Conservation (phyloP, 495 filamentous ascomycete species). For the Neurospora sp. region DNA sequence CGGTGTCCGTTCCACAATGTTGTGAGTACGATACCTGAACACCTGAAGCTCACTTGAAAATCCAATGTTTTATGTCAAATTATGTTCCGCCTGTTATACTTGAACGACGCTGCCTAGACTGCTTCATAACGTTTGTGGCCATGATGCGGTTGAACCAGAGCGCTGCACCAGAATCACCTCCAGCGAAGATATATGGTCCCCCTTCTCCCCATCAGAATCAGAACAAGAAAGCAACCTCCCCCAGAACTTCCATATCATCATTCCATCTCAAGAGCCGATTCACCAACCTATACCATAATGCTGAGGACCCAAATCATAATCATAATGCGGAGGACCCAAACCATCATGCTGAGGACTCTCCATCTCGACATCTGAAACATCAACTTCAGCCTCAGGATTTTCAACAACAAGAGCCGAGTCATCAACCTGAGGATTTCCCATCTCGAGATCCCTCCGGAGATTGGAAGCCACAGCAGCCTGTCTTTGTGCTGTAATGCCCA, state of each 20-base stretch:
- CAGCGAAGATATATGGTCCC: too few species aligned
- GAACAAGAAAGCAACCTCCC: neutral
- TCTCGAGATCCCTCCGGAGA: too few species aligned
- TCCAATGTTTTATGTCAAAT: neutral
- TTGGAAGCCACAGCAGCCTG: neutral
- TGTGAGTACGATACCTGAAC: too few species aligned
- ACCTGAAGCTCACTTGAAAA: neutral
- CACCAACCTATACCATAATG: neutral
- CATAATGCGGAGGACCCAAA: too few species aligned
- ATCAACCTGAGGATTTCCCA: neutral
- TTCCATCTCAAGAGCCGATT: neutral
- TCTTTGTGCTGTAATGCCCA: neutral
- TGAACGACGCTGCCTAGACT: too few species aligned
- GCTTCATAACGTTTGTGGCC: too few species aligned
- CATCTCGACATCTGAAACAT: neutral
- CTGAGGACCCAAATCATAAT: too few species aligned
- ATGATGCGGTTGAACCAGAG: neutral
- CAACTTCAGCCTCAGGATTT: neutral
- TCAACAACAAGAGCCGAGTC: neutral
- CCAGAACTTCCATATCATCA: neutral
- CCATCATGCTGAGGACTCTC: neutral
- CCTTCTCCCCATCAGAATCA: too few species aligned
- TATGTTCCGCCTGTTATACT: neutral
- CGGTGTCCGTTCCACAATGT: too few species aligned
- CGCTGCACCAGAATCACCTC: too few species aligned